phyloP scores from a whole-genome alignment of 129 eudicot species.

The Flaveria sonorensis region DNA sequence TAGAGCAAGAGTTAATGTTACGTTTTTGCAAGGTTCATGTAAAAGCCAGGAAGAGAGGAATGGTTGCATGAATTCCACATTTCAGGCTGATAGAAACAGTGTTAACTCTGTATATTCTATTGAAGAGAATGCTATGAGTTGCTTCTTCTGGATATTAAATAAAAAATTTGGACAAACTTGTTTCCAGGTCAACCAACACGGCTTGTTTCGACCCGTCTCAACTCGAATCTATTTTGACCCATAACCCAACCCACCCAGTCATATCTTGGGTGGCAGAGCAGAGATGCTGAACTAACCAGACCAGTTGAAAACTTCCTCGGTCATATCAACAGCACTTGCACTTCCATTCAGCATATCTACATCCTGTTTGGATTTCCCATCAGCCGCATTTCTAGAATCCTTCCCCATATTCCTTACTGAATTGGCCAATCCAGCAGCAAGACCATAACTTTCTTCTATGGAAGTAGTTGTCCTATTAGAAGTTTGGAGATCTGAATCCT shows the following conservation, averaged over 20 bases:
- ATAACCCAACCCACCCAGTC: background rate
- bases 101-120: background rate
- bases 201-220: background rate
- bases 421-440: slow-evolving; percentile 13
- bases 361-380: slow-evolving; percentile 2
- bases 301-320: slow-evolving; percentile 22
- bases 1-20: background rate
- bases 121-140: background rate
- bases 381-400: slow-evolving; percentile 10
- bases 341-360: slow-evolving; percentile 11
- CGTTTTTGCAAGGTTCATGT: background rate
- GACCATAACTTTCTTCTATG: slow-evolving; percentile 12
- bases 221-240: background rate
- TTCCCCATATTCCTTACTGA: slow-evolving; percentile 1
- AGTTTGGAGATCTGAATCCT: slow-evolving; percentile 13
- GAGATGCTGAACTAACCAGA: slow-evolving; percentile 38
- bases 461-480: slow-evolving; percentile 22
- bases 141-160: background rate
- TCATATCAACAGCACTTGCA: background rate
- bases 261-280: background rate
- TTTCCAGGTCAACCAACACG: background rate
- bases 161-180: background rate
- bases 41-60: background rate
- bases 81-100: background rate
- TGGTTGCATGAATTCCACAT: background rate